Conservation (phyloP, 495 filamentous ascomycete species). For the Neurospora pannonica region DNA sequence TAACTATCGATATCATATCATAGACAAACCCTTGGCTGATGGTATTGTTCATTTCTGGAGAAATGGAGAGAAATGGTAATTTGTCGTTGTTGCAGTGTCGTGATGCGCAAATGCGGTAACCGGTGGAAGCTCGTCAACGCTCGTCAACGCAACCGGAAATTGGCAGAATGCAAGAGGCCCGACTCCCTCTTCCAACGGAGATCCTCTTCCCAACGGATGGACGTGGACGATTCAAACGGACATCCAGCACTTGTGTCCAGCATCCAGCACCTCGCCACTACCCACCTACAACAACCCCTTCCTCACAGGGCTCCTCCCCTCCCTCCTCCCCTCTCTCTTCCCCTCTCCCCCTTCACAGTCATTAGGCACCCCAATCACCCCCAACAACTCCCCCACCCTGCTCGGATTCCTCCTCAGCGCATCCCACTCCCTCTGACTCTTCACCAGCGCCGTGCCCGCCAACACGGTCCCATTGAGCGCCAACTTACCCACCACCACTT, state of each 20-base stretch:
- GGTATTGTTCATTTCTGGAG: neutral
- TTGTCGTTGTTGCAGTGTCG: too few relatives aligned
- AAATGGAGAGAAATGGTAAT: too few relatives aligned
- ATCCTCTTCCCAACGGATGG: neutral
- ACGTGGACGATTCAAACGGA: neutral
- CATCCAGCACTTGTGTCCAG: neutral
- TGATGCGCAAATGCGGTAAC: too few relatives aligned
- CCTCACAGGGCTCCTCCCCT: neutral
- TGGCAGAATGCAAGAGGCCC: neutral
- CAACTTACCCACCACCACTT: constrained; percentile 45
- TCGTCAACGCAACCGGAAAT: neutral
- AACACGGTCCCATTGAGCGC: constrained; percentile 70
- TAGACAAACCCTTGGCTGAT: neutral
- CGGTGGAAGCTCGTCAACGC: too few relatives aligned
- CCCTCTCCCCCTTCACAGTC: neutral
- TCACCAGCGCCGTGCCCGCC: constrained; percentile 76
- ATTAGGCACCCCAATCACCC: constrained; percentile 49
- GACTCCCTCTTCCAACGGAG: neutral
- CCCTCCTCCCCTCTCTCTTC: neutral
- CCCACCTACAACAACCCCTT: neutral
- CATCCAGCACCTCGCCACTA: too few relatives aligned
- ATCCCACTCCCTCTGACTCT: constrained; percentile 62
- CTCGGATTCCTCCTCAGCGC: constrained; percentile 40
- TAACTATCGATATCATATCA: neutral
- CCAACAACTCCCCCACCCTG: constrained; percentile 45